Evolutionary conservation across 2,329 filamentous ascomycete species (phyloP).

Genomic region (Fusarium sp.): DNA sequence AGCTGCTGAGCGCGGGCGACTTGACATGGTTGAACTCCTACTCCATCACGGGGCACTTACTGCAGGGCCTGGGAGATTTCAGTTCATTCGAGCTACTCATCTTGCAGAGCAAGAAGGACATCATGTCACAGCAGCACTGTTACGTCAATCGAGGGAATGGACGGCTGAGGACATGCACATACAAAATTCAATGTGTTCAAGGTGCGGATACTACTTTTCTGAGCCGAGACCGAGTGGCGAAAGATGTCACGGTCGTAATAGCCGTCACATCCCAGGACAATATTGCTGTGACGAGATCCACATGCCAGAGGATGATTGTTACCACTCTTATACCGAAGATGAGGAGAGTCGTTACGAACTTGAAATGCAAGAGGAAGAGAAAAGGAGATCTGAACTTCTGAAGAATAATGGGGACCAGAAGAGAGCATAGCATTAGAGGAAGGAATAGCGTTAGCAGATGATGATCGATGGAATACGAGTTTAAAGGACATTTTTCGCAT

Average conservation of each 20-base stretch:
- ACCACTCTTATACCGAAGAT: rapidly evolving
- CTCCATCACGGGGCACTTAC: neutral
- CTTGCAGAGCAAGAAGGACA: rapidly evolving
- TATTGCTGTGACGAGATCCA: neutral
- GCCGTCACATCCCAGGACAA: rapidly evolving
- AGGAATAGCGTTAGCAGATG: neutral
- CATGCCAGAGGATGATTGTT: neutral
- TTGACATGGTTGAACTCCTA: neutral
- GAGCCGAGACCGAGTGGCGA: rapidly evolving
- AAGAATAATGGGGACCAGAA: too few species aligned
- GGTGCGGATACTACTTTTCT: rapidly evolving
- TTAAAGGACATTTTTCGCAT: rapidly evolving
- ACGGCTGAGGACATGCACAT: neutral
- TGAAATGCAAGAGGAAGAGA: too few species aligned
- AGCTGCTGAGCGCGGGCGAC: neutral
- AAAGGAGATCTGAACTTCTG: too few species aligned
- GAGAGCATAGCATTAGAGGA: neutral
- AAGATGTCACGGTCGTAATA: rapidly evolving
- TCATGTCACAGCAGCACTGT: neutral
- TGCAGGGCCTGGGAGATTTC: neutral
- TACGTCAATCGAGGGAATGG: neutral
- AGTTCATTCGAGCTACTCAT: neutral
- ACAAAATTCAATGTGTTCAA: rapidly evolving
- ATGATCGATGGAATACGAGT: neutral
- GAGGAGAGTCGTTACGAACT: neutral